A percentile compares a stretch with the other conserved stretches of the same genome.
These are phyloP conservation scores for Rasamsonia emersonii DNA, from an alignment of 2,329 filamentous ascomycete species.

Conservation along the genomic window DNA sequence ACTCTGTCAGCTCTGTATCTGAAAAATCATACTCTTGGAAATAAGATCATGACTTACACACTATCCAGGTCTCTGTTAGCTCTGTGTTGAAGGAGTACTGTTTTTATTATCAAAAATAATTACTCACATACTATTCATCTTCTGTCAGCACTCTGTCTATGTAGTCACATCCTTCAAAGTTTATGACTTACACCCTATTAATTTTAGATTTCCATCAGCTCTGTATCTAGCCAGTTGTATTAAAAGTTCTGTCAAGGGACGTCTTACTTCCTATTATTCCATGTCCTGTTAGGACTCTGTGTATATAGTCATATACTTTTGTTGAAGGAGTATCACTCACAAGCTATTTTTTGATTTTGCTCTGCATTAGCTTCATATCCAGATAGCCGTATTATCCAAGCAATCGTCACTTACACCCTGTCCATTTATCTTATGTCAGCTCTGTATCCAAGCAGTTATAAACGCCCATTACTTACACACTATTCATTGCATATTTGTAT, in stretches of 20 bases:
- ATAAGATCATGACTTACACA: too few relatives aligned
- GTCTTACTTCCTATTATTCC: not conserved
- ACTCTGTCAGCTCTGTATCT: not conserved
- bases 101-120: too few relatives aligned
- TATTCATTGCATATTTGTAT: conserved; percentile 1
- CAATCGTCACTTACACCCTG: not conserved
- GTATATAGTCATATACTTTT: not conserved
- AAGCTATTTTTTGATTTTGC: not conserved
- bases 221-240: not conserved
- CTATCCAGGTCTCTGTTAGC: too few relatives aligned
- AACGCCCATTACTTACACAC: not conserved
- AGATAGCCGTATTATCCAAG: not conserved
- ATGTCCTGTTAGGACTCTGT: not conserved
- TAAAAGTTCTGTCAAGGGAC: not conserved
- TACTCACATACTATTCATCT: too few relatives aligned
- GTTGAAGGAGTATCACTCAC: not conserved
- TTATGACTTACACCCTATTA: not conserved
- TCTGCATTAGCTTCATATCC: not conserved
- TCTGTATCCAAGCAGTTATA: conserved; percentile 1
- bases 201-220: not conserved
- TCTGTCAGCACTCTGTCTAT: too few relatives aligned
- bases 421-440: not conserved
- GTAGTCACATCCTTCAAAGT: too few relatives aligned
- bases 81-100: too few relatives aligned
- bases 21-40: not conserved